Conservation (phyloP, 495 filamentous ascomycete species). For the Aspergillus leporis region DNA sequence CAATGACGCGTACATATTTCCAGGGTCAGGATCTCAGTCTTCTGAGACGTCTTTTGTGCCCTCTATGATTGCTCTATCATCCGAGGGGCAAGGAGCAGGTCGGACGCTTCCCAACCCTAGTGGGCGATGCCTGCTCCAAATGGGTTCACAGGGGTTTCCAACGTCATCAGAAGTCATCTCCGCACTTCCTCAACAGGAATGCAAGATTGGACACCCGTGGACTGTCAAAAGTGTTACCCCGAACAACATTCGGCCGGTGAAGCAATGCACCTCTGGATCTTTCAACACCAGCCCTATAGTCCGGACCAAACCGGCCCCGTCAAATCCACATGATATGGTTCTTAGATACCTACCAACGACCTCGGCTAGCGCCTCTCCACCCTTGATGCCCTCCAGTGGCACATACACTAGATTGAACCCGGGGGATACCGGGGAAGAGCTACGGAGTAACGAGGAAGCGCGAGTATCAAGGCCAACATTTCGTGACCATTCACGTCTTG, state of each 20-base stretch:
- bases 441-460: constrained; percentile 15
- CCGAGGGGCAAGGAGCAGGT: constrained; percentile 28
- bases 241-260: constrained; percentile 13
- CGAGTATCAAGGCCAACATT: constrained; percentile 22
- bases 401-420: constrained; percentile 24
- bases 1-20: constrained; percentile 31
- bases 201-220: constrained; percentile 16
- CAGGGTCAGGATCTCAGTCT: constrained; percentile 25
- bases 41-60: constrained; percentile 24
- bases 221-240: constrained; percentile 9
- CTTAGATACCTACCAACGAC: constrained; percentile 34
- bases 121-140: constrained; percentile 22
- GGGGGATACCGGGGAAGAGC: constrained; percentile 25
- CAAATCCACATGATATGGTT: constrained; percentile 28
- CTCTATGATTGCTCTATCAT: constrained; percentile 23
- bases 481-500: constrained; percentile 26
- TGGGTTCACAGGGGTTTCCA: constrained; percentile 9
- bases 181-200: constrained; percentile 17
- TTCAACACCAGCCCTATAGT: constrained; percentile 20
- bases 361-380: constrained; percentile 18
- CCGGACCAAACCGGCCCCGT: constrained; percentile 22
- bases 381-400: constrained; percentile 11
- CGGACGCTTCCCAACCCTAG: constrained; percentile 43
- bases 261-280: constrained; percentile 9
- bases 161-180: constrained; percentile 20